Evolutionary conservation across 208 protist genomes (phyloP), one percentile per base, ranked within the genome.

Genomic region (Giardia muris): DNA sequence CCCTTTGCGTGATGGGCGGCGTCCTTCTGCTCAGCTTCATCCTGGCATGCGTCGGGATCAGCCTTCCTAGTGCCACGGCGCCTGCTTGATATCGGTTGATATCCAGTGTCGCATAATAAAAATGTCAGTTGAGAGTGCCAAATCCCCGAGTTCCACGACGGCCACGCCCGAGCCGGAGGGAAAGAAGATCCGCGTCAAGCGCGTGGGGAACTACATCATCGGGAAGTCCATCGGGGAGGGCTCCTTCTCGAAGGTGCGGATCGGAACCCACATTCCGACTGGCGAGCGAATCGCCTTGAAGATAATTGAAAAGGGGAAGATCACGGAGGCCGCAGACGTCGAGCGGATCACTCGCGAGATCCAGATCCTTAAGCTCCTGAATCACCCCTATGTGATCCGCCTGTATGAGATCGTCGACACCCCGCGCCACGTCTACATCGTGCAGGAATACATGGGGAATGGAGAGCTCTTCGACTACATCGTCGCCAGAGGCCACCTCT

Each of bases 241-340:
- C 89, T 98, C 97, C 67, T 99, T 99, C 92, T 98, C 98, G 87
- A 99, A 99, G 95, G 98, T 99, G 42, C 94, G 95, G 67, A 87
- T 96, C 0, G 95, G 93, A 1, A 95, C 94, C 22, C 95, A 96
- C 47, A 92, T 94, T 44, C 93, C 94, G 0, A 96, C 94, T 0
- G 93, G 94, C 43, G 92, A 94, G n/a, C 93, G 93, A 43, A 95
- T 96, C 2, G 96, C 95, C 19, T 91, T 96, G 3, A 97, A 97
- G 90, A 95, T 97, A 22, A 93, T 96, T 2, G 94, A 93, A 2
- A 97, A 97, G 93, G 94, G 94, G 2, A 92, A 87, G 3, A 88
- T 97, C 30, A 87, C 92, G 67, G 47, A 93, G 92, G 1, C 47
- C 96, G 93, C 90, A 90, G 90, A 93, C 93, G 87, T 94, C 0